Conservation (phyloP, 108 stramenopile species). For the Skeletonema marinoi region DNA sequence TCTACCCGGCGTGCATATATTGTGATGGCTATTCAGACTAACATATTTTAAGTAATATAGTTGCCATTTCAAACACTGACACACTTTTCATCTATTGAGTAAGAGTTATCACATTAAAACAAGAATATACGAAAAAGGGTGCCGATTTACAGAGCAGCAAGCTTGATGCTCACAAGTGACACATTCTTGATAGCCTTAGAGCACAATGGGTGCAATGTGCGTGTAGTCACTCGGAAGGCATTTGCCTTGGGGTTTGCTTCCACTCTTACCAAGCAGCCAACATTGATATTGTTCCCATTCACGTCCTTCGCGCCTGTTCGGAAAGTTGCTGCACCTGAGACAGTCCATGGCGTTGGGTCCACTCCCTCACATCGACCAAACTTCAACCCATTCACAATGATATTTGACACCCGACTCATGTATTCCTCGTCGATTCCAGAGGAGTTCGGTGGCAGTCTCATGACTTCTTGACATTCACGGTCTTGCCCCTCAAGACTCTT, state of each 20-base stretch:
- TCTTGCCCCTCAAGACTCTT: conserved; percentile 89
- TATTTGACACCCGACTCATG: conserved; percentile 80
- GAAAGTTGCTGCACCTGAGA: conserved; percentile 88
- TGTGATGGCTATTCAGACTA: background rate
- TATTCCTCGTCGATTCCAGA: conserved; percentile 81
- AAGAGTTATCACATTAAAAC: background rate
- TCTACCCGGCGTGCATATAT: background rate
- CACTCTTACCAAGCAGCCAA: conserved; percentile 86
- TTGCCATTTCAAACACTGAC: background rate
- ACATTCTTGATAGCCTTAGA: conserved; percentile 91
- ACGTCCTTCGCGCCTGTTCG: conserved; percentile 86
- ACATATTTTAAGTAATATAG: background rate
- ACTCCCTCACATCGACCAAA: conserved; percentile 85
- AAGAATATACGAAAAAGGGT: background rate
- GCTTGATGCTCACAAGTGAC: conserved; percentile 88
- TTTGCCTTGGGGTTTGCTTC: conserved; percentile 92
- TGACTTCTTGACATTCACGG: conserved; percentile 91
- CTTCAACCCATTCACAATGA: conserved; percentile 87
- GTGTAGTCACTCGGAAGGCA: conserved; percentile 87
- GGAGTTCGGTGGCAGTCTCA: conserved; percentile 81
- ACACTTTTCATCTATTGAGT: background rate
- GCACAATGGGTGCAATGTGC: conserved; percentile 90
- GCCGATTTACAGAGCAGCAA: conserved; percentile 28
- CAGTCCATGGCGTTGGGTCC: conserved; percentile 90
- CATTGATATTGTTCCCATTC: conserved; percentile 91